These are phyloP conservation scores for Fagopyrum esculentum DNA, from an alignment of 148 eudicot species.

Conservation along the genomic window DNA sequence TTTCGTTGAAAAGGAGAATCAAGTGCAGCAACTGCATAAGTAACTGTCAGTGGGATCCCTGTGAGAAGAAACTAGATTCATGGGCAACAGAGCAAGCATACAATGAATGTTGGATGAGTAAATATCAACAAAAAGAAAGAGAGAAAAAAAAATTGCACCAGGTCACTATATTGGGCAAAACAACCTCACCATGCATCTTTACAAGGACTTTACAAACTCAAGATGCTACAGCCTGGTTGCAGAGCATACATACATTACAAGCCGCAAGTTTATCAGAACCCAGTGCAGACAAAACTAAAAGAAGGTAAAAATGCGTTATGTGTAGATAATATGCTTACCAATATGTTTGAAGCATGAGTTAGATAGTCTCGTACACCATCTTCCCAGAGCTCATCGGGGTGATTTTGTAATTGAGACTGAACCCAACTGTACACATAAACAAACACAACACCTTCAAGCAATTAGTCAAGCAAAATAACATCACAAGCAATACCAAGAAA, in stretches of 20 bases:
- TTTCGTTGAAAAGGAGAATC: too few relatives aligned
- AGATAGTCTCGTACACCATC: constrained; percentile 81
- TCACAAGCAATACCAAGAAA: background rate
- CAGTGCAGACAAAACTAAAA: background rate
- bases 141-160: background rate
- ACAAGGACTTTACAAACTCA: background rate
- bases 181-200: background rate
- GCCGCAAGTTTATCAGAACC: background rate
- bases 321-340: constrained; percentile 31
- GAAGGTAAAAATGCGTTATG: background rate
- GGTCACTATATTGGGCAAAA: background rate
- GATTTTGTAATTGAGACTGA: constrained; percentile 73
- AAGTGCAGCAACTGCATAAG: too few relatives aligned
- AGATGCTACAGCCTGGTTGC: background rate
- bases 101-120: background rate
- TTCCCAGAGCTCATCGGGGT: constrained; percentile 97
- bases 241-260: background rate
- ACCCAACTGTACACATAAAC: constrained; percentile 68
- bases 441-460: constrained; percentile 7
- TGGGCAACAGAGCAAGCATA: too few relatives aligned
- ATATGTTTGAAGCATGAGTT: constrained; percentile 56
- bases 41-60: too few relatives aligned
- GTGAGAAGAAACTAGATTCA: too few relatives aligned
- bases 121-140: background rate
- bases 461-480: background rate